Base-by-base conservation (phyloP, 352 stramenopile genomes). In the Peronospora belbahrii region DNA sequence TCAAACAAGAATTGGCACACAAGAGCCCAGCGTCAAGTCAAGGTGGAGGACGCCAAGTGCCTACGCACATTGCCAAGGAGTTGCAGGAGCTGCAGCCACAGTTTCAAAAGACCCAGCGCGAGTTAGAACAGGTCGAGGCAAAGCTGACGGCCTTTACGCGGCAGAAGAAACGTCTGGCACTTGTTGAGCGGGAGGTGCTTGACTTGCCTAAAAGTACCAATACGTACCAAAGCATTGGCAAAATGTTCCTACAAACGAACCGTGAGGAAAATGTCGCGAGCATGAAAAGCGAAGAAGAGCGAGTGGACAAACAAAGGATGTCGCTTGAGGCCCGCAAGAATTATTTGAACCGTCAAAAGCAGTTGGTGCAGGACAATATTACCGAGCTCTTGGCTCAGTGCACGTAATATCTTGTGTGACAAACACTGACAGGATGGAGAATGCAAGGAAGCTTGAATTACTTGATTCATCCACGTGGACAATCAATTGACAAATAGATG, bases 31-130 rank as follows among this genome's bases (percentile, higher is more conserved):
- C 40, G 1, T 30, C 47, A 14, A 30, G 31, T 3, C 42, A 52
- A 23, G 39, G 35, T 4, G 67, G 65, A 6, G 51, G 62, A 6
- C 70, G 67, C 15, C 62, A 76, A 11, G 56, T 91, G 36, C 76
- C 79, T 1, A 52, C 60, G 15, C 66, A 79, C 15, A 67, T 91
- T 36, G 74, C 76, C 33, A 85, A 84, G 41, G 79, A 91, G 48
- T 53, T 91, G 31, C 75, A 87, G 55, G 79, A 91, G 45, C 51
- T 91, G 35, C 79, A 91, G 61, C 79, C 79, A 24, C 76, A 88
- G 58, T 83, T 88, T 34, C 40, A 81, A 33, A 83, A 63, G 43
- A 80, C 88, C 35, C 71, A 91, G 56, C 79, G 72, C 27, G 79
- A 91, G 50, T 45, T 87, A 14, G 79, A 88, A 40, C 74, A 90